Evolutionary conservation across 169 alveolate species (phyloP).

Genomic region (Amoebophrya sp.): DNA sequence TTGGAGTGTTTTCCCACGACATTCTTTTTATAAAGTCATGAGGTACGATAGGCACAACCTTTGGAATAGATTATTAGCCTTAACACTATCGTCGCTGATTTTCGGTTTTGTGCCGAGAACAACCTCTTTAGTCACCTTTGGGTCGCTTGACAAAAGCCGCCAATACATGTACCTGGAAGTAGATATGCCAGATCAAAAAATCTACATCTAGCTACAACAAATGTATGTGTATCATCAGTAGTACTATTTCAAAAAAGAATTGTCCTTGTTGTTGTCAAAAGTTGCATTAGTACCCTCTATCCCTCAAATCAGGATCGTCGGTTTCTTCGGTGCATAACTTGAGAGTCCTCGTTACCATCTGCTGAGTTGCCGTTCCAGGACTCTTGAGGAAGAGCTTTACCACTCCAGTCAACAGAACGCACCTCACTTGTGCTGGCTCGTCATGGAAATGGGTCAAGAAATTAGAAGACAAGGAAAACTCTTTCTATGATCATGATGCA

Average conservation of each 20-base stretch:
- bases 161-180: constrained; percentile 73
- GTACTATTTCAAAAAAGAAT: neutral
- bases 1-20: neutral
- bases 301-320: constrained; percentile 93
- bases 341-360: constrained; percentile 59
- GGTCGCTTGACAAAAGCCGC: constrained; percentile 86
- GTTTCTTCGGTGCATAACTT: constrained; percentile 83
- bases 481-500: too few relatives aligned
- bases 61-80: too few relatives aligned
- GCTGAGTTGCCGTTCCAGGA: constrained; percentile 33
- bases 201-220: neutral
- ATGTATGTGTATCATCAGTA: neutral
- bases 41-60: too few relatives aligned
- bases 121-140: constrained; percentile 84
- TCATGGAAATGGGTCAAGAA: neutral
- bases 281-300: constrained; percentile 69
- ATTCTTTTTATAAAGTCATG: neutral
- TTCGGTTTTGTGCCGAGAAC: constrained; percentile 84
- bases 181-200: too few relatives aligned
- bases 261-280: neutral
- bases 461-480: too few relatives aligned
- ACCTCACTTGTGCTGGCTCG: neutral
- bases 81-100: constrained; percentile 52
- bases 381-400: constrained; percentile 42
- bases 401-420: constrained; percentile 31